These are phyloP conservation scores for Perkinsus olseni DNA, from an alignment of 169 alveolate species.

Conservation along the genomic window DNA sequence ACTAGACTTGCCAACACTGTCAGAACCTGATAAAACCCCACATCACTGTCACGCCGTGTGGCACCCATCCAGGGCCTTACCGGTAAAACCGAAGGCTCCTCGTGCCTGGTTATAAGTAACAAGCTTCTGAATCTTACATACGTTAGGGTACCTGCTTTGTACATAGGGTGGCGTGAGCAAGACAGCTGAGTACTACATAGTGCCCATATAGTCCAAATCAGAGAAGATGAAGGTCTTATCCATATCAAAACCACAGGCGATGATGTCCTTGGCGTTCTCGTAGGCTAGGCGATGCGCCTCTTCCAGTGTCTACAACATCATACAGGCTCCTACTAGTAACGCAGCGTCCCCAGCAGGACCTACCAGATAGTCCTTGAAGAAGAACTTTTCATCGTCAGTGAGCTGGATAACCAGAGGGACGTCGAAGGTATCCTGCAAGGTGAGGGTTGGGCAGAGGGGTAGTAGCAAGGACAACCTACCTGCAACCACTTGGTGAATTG, in stretches of 20 bases:
- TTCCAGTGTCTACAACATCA: slow-evolving; percentile 47
- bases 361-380: slow-evolving; percentile 82
- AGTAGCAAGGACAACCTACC: neutral
- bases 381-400: slow-evolving; percentile 98
- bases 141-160: slow-evolving; percentile 65
- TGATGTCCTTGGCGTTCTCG: slow-evolving; percentile 96
- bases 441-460: neutral
- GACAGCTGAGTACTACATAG: neutral
- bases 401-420: slow-evolving; percentile 97
- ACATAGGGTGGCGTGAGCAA: neutral
- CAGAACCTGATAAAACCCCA: slow-evolving; percentile 40
- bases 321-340: too few species aligned
- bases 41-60: slow-evolving; percentile 69
- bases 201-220: slow-evolving; percentile 40
- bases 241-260: slow-evolving; percentile 97
- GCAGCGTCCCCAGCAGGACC: neutral
- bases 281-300: slow-evolving; percentile 68
- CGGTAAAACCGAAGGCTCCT: slow-evolving; percentile 40
- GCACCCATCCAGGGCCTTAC: slow-evolving; percentile 22
- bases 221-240: slow-evolving; percentile 93
- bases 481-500: slow-evolving; percentile 90
- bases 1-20: slow-evolving; percentile 88
- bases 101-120: slow-evolving; percentile 85
- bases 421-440: slow-evolving; percentile 82
- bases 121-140: slow-evolving; percentile 83